Conservation (phyloP, 2,329 filamentous ascomycete genomes). For the Metarhizium rileyi region DNA sequence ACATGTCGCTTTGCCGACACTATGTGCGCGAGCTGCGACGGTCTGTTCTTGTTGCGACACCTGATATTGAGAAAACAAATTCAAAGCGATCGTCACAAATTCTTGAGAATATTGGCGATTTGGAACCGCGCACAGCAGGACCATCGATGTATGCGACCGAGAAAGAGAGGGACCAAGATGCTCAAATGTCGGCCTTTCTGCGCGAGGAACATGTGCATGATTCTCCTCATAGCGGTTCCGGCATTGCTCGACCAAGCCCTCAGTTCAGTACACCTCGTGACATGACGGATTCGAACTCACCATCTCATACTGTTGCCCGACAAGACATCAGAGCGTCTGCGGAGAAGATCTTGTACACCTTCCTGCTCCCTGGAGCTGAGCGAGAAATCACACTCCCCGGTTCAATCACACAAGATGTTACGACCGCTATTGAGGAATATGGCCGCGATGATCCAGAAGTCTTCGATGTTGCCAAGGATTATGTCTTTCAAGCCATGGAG, state of each 20-base stretch:
- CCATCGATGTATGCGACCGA: conserved; percentile 55
- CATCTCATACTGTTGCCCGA: conserved; percentile 72
- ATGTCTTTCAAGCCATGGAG: conserved; percentile 99
- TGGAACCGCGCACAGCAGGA: conserved; percentile 47
- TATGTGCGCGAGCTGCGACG: conserved; percentile 92
- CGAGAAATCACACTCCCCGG: conserved; percentile 91
- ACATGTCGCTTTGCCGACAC: conserved; percentile 94
- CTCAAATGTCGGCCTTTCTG: conserved; percentile 84
- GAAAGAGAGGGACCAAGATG: conserved; percentile 71
- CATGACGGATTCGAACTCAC: conserved; percentile 69
- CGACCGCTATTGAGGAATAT: conserved; percentile 77
- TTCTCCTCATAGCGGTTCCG: conserved; percentile 41
- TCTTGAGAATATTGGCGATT: conserved; percentile 63
- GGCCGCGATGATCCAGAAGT: conserved; percentile 93
- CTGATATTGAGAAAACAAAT: conserved; percentile 70
- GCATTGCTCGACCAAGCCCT: conserved; percentile 37
- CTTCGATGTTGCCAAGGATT: conserved; percentile 96
- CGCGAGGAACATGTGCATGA: conserved; percentile 54
- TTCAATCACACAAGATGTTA: conserved; percentile 77
- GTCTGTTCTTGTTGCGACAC: conserved; percentile 86
- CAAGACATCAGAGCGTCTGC: conserved; percentile 87
- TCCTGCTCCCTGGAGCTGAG: conserved; percentile 87
- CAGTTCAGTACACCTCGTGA: conserved; percentile 52
- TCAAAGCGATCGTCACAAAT: conserved; percentile 80
- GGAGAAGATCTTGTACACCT: conserved; percentile 98